phyloP scores from a whole-genome alignment of 257 asterid genomes.

The Schizonepeta tenuifolia region DNA sequence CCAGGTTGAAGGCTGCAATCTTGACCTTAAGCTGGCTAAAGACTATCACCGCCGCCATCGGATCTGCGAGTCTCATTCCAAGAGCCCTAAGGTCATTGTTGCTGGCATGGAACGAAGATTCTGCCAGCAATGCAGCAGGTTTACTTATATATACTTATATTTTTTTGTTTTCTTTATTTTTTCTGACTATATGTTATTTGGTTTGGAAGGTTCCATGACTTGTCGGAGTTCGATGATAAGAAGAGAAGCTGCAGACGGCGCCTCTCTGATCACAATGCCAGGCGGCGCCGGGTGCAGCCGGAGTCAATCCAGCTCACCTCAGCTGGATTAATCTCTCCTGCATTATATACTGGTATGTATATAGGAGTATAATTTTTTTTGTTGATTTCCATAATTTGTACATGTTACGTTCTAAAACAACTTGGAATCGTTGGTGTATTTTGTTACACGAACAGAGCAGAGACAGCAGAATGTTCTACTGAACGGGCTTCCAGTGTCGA shows the following conservation, averaged over 20 bases:
- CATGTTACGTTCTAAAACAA: no score
- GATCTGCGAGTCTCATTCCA: conserved; percentile 71
- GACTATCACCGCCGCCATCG: conserved; percentile 71
- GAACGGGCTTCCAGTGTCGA: conserved; percentile 41
- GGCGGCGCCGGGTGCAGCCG: conserved; percentile 72
- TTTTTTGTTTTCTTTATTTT: neutral
- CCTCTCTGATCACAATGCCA: conserved; percentile 81
- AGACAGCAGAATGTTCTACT: conserved; percentile 36
- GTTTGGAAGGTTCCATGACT: conserved; percentile 63
- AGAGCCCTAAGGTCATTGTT: conserved; percentile 61
- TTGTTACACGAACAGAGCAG: conserved; percentile 27
- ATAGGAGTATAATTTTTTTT: no score
- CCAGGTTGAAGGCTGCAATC: conserved; percentile 80
- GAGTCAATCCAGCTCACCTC: conserved; percentile 50
- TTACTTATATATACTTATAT: neutral
- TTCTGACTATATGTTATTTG: neutral
- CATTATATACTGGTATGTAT: conserved; percentile 45
- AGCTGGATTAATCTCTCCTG: conserved; percentile 39
- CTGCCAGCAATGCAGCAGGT: conserved; percentile 94
- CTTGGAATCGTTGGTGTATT: no score
- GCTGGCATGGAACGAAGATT: conserved; percentile 71
- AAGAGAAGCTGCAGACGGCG: conserved; percentile 81
- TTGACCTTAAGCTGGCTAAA: conserved; percentile 65
- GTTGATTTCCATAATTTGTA: no score
- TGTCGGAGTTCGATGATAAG: conserved; percentile 79